These are phyloP conservation scores for Arctium lappa DNA, from an alignment of 129 eudicot genomes.

Conservation along the genomic window DNA sequence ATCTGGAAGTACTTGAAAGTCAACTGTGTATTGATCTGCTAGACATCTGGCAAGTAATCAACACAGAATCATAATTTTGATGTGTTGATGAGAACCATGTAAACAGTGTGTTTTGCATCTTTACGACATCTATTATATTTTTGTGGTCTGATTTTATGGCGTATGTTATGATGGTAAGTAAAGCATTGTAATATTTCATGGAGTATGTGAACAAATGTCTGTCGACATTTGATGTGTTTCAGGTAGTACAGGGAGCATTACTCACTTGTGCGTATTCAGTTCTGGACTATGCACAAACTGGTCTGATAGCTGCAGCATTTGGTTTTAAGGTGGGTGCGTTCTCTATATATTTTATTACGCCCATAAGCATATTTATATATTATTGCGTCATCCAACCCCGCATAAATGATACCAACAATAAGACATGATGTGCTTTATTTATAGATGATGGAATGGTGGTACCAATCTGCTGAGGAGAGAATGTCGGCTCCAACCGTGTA, in stretches of 20 bases:
- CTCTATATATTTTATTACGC: background rate
- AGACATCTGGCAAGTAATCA: background rate
- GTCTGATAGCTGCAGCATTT: constrained; percentile 95
- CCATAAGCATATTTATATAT: background rate
- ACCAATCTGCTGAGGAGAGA: constrained; percentile 96
- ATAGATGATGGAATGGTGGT: constrained; percentile 99
- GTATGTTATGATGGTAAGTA: background rate
- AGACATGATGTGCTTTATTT: background rate
- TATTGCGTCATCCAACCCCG: background rate
- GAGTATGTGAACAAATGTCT: background rate
- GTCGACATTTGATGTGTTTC: constrained; percentile 33
- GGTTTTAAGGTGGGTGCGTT: constrained; percentile 70
- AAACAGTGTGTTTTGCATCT: background rate
- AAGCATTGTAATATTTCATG: background rate
- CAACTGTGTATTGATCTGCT: background rate
- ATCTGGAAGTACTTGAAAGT: background rate
- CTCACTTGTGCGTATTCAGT: constrained; percentile 84
- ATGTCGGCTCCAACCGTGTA: constrained; percentile 94
- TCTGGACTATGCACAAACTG: constrained; percentile 97
- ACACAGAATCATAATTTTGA: background rate
- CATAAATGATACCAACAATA: background rate
- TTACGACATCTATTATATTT: background rate
- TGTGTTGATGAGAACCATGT: background rate
- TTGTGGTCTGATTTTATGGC: background rate
- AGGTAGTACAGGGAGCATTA: constrained; percentile 78